These are phyloP conservation scores for Phytophthora foliorum DNA, from an alignment of 352 stramenopile species.

Conservation along the genomic window DNA sequence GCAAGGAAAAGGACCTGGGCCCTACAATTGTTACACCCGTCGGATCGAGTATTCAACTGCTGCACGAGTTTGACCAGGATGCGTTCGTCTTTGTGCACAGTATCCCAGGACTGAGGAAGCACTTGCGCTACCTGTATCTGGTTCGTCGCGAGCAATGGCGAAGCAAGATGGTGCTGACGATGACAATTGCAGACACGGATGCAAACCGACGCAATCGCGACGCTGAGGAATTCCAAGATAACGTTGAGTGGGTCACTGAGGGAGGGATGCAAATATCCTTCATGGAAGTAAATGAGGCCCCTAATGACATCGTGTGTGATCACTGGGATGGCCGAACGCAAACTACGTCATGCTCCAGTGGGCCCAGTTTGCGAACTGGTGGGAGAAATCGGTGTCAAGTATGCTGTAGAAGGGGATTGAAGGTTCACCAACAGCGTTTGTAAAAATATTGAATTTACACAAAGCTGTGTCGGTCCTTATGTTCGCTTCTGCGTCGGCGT, in stretches of 20 bases:
- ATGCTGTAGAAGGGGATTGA: too few species aligned
- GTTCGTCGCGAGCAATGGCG: conserved; percentile 6
- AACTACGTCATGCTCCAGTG: conserved; percentile 52
- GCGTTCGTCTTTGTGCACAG: conserved; percentile 26
- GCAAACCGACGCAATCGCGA: too few species aligned
- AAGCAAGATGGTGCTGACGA: conserved; percentile 9
- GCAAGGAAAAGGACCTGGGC: not conserved
- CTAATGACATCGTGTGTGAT: conserved; percentile 38
- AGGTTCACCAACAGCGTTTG: too few species aligned
- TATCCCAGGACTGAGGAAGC: conserved; percentile 19
- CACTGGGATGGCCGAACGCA: conserved; percentile 39
- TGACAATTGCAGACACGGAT: conserved; percentile 31
- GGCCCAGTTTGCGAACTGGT: conserved; percentile 47
- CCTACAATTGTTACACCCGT: conserved; percentile 18
- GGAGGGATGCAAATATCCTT: conserved; percentile 34
- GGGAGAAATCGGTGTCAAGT: conserved; percentile 46
- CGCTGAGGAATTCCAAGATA: not conserved
- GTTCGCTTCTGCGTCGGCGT: too few species aligned
- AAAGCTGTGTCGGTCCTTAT: too few species aligned
- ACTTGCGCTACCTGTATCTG: conserved; percentile 7
- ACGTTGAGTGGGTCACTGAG: conserved; percentile 31
- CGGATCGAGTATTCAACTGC: conserved; percentile 27
- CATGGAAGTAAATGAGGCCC: conserved; percentile 24
- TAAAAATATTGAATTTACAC: too few species aligned
- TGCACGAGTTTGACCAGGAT: conserved; percentile 24